phyloP scores from a whole-genome alignment of 768 basidiomycete genomes.

The Boletus vinaceobasis region DNA sequence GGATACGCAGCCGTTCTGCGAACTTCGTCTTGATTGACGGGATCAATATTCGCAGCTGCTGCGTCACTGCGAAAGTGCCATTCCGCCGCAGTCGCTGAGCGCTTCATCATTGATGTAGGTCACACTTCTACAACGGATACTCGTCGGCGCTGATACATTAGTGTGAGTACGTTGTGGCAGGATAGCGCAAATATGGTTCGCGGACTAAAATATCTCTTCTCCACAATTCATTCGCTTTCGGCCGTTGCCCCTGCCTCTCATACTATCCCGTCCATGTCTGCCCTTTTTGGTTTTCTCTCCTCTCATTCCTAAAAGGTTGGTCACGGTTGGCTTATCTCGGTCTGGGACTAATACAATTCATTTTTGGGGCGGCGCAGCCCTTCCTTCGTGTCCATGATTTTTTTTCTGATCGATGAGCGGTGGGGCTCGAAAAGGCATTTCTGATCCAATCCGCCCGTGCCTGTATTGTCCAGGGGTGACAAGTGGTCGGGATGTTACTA shows the following conservation, averaged over 20 bases:
- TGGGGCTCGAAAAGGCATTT: background rate
- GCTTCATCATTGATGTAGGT: background rate
- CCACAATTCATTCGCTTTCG: background rate
- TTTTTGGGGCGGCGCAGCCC: background rate
- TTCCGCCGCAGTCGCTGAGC: background rate
- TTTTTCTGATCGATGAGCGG: background rate
- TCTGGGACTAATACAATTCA: background rate
- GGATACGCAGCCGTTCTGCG: background rate
- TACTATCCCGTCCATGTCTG: background rate
- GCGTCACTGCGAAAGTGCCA: background rate
- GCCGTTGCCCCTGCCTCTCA: background rate
- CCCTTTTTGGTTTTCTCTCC: slow-evolving; percentile 2
- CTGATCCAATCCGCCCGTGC: background rate
- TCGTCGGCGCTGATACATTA: background rate
- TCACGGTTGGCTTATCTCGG: background rate
- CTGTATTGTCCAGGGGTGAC: background rate
- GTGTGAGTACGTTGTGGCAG: background rate
- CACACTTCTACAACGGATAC: background rate
- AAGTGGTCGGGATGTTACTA: background rate
- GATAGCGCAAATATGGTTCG: background rate
- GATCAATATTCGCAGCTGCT: background rate
- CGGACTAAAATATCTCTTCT: slow-evolving; percentile 1
- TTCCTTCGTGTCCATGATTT: background rate
- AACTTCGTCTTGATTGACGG: background rate
- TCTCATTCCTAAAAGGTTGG: background rate